Base-by-base conservation (phyloP, 768 basidiomycete genomes). In the Lactifluus rugatus region DNA sequence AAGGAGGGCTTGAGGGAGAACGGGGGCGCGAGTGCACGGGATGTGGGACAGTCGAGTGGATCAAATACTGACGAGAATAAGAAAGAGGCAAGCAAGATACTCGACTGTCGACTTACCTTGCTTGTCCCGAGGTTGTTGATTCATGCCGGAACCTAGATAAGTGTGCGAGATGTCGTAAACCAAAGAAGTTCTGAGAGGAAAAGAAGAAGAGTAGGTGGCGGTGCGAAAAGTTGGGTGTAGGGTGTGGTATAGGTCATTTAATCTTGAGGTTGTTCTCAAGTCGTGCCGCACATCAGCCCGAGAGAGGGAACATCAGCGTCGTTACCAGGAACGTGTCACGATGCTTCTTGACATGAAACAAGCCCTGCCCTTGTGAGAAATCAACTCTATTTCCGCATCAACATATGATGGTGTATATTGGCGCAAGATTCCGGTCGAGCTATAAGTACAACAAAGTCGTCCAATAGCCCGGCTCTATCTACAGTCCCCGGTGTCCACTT, bases 401-500 rank as follows among this genome's bases (percentile, higher is more conserved):
- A n/a, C n/a, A n/a, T n/a, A n/a, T n/a, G n/a, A n/a, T n/a, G n/a
- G n/a, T n/a, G n/a, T n/a, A n/a, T n/a, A n/a, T n/a, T n/a, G n/a
- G n/a, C n/a, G n/a, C n/a, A n/a, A n/a, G n/a, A n/a, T n/a, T n/a
- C n/a, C n/a, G n/a, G n/a, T n/a, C 28, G 9, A 31, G 28, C 28
- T 31, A 31, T 11, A 34, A 34, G 7, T 34, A 4, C 8, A 8
- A 31, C 8, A 31, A 4, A 31, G 10, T 34, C 34, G 34, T 1
- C 10, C 13, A 34, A 34, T 34, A 5, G 7, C 34, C 9, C 34
- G 9, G 13, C 4, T 34, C 34, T 13, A 34, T 13, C 34, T 34
- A 11, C 34, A 2, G 26, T 13, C 52, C 9, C 44, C 41, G 0
- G 42, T 16, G 16, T 62, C 64, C 9, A 78, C 23, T 19, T 70